Percentiles rank a stretch among this genome's conserved stretches.
phyloP scores from a whole-genome alignment of 257 asterid genomes.

The Lithospermum erythrorhizon region DNA sequence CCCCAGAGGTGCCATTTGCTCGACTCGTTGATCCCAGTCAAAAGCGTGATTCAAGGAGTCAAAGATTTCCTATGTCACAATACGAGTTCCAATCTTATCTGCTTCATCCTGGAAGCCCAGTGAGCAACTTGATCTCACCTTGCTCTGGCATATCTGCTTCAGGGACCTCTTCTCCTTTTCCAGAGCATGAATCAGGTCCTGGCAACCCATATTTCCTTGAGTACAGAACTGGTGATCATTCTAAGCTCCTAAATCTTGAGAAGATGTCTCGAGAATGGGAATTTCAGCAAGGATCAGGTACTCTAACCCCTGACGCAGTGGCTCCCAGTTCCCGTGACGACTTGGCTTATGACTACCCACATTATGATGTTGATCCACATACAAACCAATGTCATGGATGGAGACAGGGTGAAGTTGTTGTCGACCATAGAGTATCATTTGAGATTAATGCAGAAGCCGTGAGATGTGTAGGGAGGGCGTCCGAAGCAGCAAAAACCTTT shows the following conservation, averaged over 20 bases:
- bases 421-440: constrained; percentile 3
- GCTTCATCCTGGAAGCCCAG: constrained; percentile 49
- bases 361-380: background rate
- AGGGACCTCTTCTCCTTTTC: constrained; percentile 29
- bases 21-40: constrained; percentile 34
- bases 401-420: background rate
- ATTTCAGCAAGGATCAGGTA: background rate
- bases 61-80: background rate
- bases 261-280: constrained; percentile 3
- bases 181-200: constrained; percentile 28
- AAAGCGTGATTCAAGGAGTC: constrained; percentile 10
- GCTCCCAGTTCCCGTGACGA: background rate
- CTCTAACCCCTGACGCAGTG: constrained; percentile 4
- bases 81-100: constrained; percentile 36
- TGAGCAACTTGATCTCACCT: constrained; percentile 39
- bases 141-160: constrained; percentile 25
- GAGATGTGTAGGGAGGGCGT: background rate
- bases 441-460: constrained; percentile 5
- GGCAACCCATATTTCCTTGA: constrained; percentile 27
- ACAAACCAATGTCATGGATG: background rate
- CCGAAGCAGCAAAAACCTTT: background rate
- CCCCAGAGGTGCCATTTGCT: constrained; percentile 71
- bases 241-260: constrained; percentile 3
- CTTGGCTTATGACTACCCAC: background rate
- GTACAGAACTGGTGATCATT: constrained; percentile 2